These are phyloP conservation scores for Penicillium concentricum DNA, from an alignment of 2,329 filamentous ascomycete species.

Conservation along the genomic window DNA sequence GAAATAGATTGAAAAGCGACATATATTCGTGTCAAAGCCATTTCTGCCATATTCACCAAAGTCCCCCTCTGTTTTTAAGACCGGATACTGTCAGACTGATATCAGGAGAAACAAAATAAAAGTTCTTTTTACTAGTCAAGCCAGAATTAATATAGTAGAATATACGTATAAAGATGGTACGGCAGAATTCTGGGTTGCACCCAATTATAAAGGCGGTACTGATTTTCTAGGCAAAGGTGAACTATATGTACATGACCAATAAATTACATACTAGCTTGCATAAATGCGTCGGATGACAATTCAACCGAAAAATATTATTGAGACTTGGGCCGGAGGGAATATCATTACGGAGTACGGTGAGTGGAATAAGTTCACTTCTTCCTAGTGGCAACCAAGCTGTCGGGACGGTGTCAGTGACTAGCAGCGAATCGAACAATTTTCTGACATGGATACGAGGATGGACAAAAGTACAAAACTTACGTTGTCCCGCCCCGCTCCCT, in stretches of 20 bases:
- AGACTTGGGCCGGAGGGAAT: background rate
- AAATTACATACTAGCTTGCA: background rate
- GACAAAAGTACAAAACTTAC: background rate
- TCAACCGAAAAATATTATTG: background rate
- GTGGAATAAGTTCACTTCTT: background rate
- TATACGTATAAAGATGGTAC: no score
- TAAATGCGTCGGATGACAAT: background rate
- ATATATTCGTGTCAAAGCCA: no score
- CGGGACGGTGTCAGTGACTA: background rate
- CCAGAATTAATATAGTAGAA: no score
- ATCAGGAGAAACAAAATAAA: no score
- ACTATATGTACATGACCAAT: background rate
- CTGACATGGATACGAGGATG: background rate
- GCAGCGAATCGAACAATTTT: slow-evolving; percentile 2
- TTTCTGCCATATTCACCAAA: no score
- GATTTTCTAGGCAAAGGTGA: no score
- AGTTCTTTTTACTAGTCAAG: no score
- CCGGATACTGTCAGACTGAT: no score
- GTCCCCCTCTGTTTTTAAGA: no score
- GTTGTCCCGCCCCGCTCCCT: background rate
- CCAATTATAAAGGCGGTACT: no score
- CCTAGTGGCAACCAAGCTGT: background rate
- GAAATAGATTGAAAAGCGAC: no score
- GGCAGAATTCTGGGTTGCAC: no score
- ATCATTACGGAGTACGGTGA: background rate